Base-by-base conservation (phyloP, 2,329 filamentous ascomycete species). In the Clarireedia homoeocarpa region DNA sequence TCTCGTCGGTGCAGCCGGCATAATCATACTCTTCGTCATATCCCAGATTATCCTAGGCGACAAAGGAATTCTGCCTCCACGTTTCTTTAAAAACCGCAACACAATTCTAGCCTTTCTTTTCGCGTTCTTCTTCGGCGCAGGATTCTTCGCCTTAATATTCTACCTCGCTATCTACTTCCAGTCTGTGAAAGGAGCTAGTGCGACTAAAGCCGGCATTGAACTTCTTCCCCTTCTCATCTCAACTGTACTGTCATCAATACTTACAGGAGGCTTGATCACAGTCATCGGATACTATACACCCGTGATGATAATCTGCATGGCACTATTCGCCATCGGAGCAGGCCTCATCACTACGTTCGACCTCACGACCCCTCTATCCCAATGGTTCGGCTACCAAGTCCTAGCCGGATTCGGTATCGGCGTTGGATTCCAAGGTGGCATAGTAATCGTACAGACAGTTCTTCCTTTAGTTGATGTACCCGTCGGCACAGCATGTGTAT, bases 361-460 rank as follows among this genome's bases (percentile, higher is more conserved):
- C 51, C 57, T 72, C 27, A 63, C 68, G 55, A 75, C 77, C 2
- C 69, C 73, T 0, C 63, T 75, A 3, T 65, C 69, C 6, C 68
- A 73, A 45, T 84, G 81, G 80, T 77, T 83, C 58, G 79, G 80
- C 15, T 83, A 79, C 66, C 80, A 83, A 65, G 74, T 82, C 50
- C 63, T 84, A 24, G 69, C 52, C 9, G 61, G 59, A 2, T 42
- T 58, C 2, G 63, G 62, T 1, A 60, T 64, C 5, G 63, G 62
- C n/a, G 58, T 64, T 6, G 63, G 62, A 2, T 60, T 65, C 45
- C 66, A 68, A 51, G 56, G 57, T 6, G 62, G 59, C 10, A 58
- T 66, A 4, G 42, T 67, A 0, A 59, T 61, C 1, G 75, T 81
- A 2, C 80, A 83, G 62, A 80, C 77, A 44, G 74, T 75, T 0